Evolutionary conservation across 495 filamentous ascomycete genomes (phyloP).

Genomic region (Trichocladium uniseriatum): DNA sequence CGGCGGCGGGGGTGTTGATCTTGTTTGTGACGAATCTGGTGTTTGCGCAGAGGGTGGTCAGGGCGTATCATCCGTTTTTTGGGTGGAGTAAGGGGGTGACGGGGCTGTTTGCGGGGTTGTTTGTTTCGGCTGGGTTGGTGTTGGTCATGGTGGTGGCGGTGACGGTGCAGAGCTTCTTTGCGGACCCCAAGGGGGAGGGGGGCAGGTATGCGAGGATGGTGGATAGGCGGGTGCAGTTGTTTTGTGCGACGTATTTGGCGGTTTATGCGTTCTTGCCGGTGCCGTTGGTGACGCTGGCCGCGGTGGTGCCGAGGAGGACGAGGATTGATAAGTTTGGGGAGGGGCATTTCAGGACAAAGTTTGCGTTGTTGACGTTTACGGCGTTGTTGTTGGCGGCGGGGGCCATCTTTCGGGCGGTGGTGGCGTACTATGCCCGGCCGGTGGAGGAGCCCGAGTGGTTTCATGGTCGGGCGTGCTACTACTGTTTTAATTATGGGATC

Average conservation of each 20-base stretch:
- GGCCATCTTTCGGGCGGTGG: constrained; percentile 57
- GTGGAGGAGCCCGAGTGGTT: constrained; percentile 55
- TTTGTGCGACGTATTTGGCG: constrained; percentile 57
- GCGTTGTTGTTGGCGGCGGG: constrained; percentile 53
- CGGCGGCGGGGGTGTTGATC: constrained; percentile 65
- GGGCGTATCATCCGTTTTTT: constrained; percentile 59
- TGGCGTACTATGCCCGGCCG: constrained; percentile 46
- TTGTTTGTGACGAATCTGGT: constrained; percentile 77
- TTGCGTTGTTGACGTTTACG: constrained; percentile 47
- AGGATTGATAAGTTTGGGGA: constrained; percentile 60
- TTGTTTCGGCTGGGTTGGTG: constrained; percentile 49
- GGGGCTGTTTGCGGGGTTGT: constrained; percentile 46
- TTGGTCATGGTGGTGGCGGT: constrained; percentile 62
- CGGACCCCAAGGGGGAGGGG: constrained; percentile 41
- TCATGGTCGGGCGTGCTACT: constrained; percentile 61
- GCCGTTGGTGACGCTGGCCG: constrained; percentile 53
- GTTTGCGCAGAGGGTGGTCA: constrained; percentile 66
- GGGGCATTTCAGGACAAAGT: constrained; percentile 55
- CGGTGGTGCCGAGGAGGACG: constrained; percentile 41
- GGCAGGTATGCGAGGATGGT: no score
- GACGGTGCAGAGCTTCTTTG: constrained; percentile 58
- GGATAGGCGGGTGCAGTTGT: constrained; percentile 56
- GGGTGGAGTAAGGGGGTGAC: constrained; percentile 53
- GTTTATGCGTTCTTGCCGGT: constrained; percentile 68
- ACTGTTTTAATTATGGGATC: constrained; percentile 63